These are phyloP conservation scores for sorghum (Sorghum bicolor) DNA, from an alignment of 176 grass and related monocot species.

Conservation along the genomic window DNA sequence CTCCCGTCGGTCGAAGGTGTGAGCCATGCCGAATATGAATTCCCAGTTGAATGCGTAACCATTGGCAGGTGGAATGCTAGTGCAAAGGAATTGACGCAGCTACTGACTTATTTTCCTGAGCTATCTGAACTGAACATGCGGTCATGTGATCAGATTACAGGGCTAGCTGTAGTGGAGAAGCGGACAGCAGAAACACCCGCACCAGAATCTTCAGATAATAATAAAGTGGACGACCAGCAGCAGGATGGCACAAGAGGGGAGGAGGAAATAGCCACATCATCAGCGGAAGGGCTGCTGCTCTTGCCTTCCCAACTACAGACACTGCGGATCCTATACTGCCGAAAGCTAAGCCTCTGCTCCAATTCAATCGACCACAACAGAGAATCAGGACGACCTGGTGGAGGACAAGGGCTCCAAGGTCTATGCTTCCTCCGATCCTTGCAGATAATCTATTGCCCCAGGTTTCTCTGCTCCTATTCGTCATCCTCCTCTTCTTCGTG, in stretches of 20 bases:
- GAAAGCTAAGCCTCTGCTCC: not conserved
- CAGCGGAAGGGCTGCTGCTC: not conserved
- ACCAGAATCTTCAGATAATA: not conserved
- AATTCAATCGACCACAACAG: not conserved
- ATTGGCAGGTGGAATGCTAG: rapidly evolving
- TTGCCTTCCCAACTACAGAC: not conserved
- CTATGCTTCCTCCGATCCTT: not conserved
- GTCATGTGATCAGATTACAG: rapidly evolving
- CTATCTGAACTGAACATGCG: rapidly evolving
- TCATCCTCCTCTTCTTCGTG: not conserved
- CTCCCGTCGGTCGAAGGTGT: not conserved
- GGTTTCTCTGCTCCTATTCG: not conserved
- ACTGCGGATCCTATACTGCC: rapidly evolving
- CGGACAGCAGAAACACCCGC: rapidly evolving
- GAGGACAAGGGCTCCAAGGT: not conserved
- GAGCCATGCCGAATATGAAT: not conserved
- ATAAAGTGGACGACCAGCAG: not conserved
- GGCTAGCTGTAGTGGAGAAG: not conserved
- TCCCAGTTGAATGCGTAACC: rapidly evolving
- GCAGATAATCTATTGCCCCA: rapidly evolving
- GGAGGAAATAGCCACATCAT: not conserved
- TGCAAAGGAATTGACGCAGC: not conserved
- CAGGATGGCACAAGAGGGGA: not conserved
- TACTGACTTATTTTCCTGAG: not conserved
- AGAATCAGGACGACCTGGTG: not conserved